phyloP scores from a whole-genome alignment of 257 asterid species.

The Ophiorrhiza pumila region DNA sequence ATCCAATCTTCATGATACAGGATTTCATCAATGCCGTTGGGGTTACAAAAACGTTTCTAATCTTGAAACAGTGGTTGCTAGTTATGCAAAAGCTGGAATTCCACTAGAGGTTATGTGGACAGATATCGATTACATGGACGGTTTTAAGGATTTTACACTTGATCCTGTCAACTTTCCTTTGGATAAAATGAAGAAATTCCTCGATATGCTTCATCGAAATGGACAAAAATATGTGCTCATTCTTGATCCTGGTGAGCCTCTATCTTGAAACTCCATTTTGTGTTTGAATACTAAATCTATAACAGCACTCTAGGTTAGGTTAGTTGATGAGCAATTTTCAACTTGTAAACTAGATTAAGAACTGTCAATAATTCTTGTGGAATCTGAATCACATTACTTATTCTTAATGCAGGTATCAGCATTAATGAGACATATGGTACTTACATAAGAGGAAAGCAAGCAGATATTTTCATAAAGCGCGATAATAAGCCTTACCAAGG shows the following conservation, averaged over 20 bases:
- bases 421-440: constrained; percentile 64
- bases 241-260: constrained; percentile 74
- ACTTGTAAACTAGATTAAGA: background rate
- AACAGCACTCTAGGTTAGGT: background rate
- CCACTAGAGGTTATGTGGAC: constrained; percentile 97
- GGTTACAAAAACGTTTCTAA: constrained; percentile 73
- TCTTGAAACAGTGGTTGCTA: constrained; percentile 65
- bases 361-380: background rate
- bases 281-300: background rate
- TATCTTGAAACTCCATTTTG: background rate
- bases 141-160: constrained; percentile 80
- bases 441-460: constrained; percentile 63
- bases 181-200: constrained; percentile 47
- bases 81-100: constrained; percentile 60
- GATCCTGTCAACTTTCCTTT: constrained; percentile 74
- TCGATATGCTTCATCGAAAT: constrained; percentile 53
- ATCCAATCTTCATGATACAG: constrained; percentile 24
- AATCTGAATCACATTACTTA: background rate
- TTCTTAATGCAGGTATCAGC: constrained; percentile 44
- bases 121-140: constrained; percentile 93
- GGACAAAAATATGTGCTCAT: constrained; percentile 74
- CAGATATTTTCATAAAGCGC: constrained; percentile 66
- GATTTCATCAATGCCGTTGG: constrained; percentile 85
- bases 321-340: background rate
- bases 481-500: constrained; percentile 67